Evolutionary conservation across 352 stramenopile species (phyloP).

Genomic region (Phytopythium oedochilum): DNA sequence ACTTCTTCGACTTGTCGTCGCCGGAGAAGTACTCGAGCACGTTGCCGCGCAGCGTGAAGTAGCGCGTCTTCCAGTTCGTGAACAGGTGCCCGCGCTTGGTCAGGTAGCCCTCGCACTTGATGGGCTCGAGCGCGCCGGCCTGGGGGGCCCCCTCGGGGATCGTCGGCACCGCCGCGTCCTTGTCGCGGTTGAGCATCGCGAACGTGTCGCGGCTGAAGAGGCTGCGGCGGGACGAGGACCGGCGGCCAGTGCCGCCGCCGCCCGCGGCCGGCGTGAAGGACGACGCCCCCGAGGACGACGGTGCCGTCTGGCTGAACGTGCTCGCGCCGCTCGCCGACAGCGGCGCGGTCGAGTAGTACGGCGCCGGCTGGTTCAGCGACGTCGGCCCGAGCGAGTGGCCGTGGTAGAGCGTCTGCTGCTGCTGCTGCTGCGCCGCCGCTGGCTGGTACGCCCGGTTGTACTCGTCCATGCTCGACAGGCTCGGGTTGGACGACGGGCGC

Average conservation of each 20-base stretch:
- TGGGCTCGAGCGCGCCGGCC: constrained; percentile 28
- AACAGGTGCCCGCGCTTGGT: constrained; percentile 87
- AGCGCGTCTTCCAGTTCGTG: constrained; percentile 89
- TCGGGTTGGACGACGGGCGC: constrained; percentile 65
- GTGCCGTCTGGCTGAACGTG: constrained; percentile 29
- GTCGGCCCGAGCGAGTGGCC: constrained; percentile 68
- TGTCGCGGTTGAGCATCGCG: constrained; percentile 62
- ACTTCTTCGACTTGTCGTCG: constrained; percentile 83
- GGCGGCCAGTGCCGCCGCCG: constrained; percentile 17
- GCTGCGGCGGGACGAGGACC: constrained; percentile 61
- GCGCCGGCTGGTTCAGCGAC: constrained; percentile 18
- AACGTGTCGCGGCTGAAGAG: constrained; percentile 73
- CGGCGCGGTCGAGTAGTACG: constrained; percentile 17
- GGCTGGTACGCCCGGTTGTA: not conserved
- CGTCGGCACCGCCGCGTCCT: constrained; percentile 51
- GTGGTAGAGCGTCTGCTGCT: constrained; percentile 19
- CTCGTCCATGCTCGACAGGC: constrained; percentile 41
- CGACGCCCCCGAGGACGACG: not conserved
- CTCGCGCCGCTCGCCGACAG: constrained; percentile 15
- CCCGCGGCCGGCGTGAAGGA: constrained; percentile 5
- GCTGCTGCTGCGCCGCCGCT: not conserved
- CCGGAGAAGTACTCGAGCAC: constrained; percentile 83
- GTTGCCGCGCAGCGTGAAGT: constrained; percentile 81
- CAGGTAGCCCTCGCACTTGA: constrained; percentile 78
- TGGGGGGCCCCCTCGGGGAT: constrained; percentile 47